phyloP scores from a whole-genome alignment of 2,329 filamentous ascomycete genomes.

The Ceratocystis lukuohia region DNA sequence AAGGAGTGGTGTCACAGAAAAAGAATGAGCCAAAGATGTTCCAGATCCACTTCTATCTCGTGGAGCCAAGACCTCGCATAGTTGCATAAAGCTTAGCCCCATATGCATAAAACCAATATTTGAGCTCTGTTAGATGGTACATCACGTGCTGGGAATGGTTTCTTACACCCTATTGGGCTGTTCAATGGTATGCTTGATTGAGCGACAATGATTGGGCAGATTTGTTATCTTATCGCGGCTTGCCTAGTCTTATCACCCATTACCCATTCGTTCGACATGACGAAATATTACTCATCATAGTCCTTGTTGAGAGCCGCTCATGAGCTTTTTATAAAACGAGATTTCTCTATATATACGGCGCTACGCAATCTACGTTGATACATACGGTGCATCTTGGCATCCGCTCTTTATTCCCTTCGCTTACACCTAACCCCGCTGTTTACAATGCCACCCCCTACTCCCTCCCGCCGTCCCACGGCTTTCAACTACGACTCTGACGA shows the following conservation, averaged over 20 bases:
- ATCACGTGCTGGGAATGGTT: background rate
- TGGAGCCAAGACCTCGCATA: background rate
- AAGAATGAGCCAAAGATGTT: background rate
- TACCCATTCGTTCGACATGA: background rate
- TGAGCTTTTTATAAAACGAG: too few species aligned
- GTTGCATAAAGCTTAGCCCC: background rate
- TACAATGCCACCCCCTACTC: background rate
- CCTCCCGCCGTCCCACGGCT: background rate
- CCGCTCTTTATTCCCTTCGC: background rate
- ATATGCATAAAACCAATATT: background rate
- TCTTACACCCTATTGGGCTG: background rate
- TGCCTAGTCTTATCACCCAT: background rate
- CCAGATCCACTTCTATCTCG: background rate
- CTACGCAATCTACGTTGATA: too few species aligned
- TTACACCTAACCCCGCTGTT: too few species aligned
- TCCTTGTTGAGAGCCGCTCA: too few species aligned
- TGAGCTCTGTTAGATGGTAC: background rate
- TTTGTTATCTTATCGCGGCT: background rate
- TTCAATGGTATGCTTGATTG: background rate
- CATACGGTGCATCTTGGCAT: background rate
- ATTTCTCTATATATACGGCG: too few species aligned
- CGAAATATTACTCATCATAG: background rate
- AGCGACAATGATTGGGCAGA: background rate
- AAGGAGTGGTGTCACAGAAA: background rate
- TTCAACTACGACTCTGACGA: slow-evolving; percentile 12